phyloP scores from a whole-genome alignment of 1,284 basidiomycete species.

The Ceratorhiza oryzae-sativae region DNA sequence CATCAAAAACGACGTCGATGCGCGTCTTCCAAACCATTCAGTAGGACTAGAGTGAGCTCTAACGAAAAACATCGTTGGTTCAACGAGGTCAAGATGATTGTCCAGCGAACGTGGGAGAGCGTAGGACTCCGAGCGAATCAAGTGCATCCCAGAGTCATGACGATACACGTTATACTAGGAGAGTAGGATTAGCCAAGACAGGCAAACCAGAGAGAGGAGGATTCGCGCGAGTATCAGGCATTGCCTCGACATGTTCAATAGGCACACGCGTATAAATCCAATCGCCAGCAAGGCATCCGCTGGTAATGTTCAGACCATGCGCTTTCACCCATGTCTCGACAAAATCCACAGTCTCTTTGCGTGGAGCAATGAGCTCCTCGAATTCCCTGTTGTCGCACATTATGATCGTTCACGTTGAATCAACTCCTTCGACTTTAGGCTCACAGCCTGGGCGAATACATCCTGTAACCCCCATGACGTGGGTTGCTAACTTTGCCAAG shows the following conservation, averaged over 20 bases:
- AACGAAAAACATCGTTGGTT: constrained; percentile 32
- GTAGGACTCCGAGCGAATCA: constrained; percentile 63
- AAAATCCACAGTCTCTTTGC: not conserved
- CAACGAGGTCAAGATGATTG: constrained; percentile 19
- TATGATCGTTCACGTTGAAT: no score
- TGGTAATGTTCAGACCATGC: constrained; percentile 12
- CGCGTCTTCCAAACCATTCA: constrained; percentile 44
- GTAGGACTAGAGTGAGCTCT: constrained; percentile 48
- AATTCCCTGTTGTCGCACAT: no score
- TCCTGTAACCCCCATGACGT: no score
- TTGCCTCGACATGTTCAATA: not conserved
- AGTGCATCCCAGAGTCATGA: constrained; percentile 56
- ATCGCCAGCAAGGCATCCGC: not conserved
- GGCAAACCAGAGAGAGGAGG: not conserved
- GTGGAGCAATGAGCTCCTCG: not conserved
- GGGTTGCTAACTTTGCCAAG: no score
- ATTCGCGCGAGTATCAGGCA: constrained; percentile 51
- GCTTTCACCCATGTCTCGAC: constrained; percentile 11
- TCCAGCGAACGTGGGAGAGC: not conserved
- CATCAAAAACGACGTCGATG: constrained; percentile 45
- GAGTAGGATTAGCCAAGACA: not conserved
- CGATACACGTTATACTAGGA: constrained; percentile 62
- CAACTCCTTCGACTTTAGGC: no score
- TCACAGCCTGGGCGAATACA: no score
- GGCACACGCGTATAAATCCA: constrained; percentile 13